These are phyloP conservation scores for Yamadazyma triangularis DNA, from an alignment of 1,139 yeast species.

Conservation along the genomic window DNA sequence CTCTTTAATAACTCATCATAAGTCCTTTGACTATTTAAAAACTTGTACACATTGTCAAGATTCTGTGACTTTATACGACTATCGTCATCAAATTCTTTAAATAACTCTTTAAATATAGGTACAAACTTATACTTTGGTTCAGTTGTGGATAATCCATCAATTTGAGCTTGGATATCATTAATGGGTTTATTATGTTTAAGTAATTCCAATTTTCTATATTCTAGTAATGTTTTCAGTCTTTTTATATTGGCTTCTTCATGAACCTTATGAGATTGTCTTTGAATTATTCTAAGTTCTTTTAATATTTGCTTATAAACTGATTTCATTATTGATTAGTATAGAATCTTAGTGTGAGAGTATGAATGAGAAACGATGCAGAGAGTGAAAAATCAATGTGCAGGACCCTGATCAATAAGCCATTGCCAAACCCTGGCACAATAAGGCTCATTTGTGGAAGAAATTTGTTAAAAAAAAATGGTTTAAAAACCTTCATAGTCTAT, in stretches of 20 bases:
- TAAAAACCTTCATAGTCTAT: too few species aligned
- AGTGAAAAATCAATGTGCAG: too few species aligned
- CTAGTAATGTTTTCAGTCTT: conserved; percentile 47
- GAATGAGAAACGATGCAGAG: too few species aligned
- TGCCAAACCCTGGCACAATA: too few species aligned
- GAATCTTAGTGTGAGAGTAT: too few species aligned
- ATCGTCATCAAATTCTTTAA: conserved; percentile 17
- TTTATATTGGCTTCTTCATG: conserved; percentile 44
- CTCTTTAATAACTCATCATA: conserved; percentile 78
- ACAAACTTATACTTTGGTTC: conserved; percentile 11
- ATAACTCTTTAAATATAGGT: conserved; percentile 21
- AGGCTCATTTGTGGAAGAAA: too few species aligned
- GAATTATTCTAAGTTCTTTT: conserved; percentile 44
- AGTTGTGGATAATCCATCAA: conserved; percentile 19
- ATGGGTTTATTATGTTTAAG: conserved; percentile 37
- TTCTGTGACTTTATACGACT: conserved; percentile 19
- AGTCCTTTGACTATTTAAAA: conserved; percentile 66
- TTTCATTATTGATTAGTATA: too few species aligned
- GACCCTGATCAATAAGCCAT: too few species aligned
- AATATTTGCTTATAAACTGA: conserved; percentile 19
- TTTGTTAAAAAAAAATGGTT: too few species aligned
- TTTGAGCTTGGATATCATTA: conserved; percentile 26
- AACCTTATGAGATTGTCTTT: conserved; percentile 36
- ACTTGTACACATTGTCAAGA: conserved; percentile 48
- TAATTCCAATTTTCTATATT: conserved; percentile 51